These are phyloP conservation scores for Draba incana DNA, from an alignment of 345 rosid genomes.

Conservation along the genomic window DNA sequence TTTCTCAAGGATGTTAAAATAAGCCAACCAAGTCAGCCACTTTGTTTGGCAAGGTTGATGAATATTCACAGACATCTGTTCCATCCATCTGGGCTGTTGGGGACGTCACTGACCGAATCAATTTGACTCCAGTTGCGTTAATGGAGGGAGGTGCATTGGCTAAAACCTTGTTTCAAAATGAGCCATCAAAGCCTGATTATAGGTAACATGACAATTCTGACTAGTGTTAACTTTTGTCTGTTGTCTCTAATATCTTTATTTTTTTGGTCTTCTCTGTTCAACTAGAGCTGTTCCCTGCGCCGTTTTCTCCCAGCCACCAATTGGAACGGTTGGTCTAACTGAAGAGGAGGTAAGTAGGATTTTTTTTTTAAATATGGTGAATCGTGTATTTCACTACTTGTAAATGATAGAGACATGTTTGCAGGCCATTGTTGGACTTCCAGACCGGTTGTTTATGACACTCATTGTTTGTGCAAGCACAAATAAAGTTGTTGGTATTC, in stretches of 20 bases:
- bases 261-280: conserved; percentile 20
- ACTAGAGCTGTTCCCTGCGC: conserved; percentile 90
- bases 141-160: conserved; percentile 99
- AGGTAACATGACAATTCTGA: conserved; percentile 50
- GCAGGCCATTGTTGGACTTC: conserved; percentile 93
- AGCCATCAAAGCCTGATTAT: conserved; percentile 89
- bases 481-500: conserved; percentile 71
- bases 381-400: not conserved
- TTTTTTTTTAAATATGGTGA: conserved; percentile 1
- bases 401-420: conserved; percentile 26
- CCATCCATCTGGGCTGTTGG: conserved; percentile 99
- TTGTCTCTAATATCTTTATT: conserved; percentile 25
- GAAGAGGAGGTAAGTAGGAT: conserved; percentile 81
- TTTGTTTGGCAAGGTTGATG: conserved; percentile 73
- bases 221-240: not conserved
- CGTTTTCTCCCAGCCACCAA: conserved; percentile 96
- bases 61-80: conserved; percentile 77
- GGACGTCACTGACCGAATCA: conserved; percentile 90
- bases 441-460: conserved; percentile 87
- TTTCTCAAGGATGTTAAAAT: conserved; percentile 1
- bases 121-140: conserved; percentile 97
- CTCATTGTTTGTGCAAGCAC: conserved; percentile 83
- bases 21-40: not conserved
- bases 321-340: conserved; percentile 88
- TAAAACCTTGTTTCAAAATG: conserved; percentile 71